Base-by-base conservation (phyloP, 2,329 filamentous ascomycete species). In the Trichoderma gracile region DNA sequence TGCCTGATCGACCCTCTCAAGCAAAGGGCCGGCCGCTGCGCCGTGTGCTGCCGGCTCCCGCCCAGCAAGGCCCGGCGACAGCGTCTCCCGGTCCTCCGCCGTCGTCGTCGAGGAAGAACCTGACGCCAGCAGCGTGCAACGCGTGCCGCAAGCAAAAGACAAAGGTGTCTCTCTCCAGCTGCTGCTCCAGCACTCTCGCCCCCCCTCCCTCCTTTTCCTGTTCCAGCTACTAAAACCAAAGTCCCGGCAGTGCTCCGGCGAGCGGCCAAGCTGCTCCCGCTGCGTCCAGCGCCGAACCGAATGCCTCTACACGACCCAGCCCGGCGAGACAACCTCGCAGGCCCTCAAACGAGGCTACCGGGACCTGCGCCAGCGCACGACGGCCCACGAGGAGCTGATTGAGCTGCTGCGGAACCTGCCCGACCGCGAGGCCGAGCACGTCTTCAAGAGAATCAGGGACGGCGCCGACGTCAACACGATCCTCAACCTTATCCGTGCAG, bases 401-500 rank as follows among this genome's bases (percentile, higher is more conserved):
- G 9, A 59, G 19, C 43, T 59, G 21, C 17, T 59, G 10, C 5
- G 3, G 21, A 49, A 49, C 40, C n/a, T 59, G 1, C 17, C 56
- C 9, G 56, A 59, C 0, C 2, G 15, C 2, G 56, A 59, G 9
- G 43, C 56, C 19, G 19, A 5, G 14, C 19, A 19, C 7, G 56
- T 61, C 47, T 60, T 61, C 43, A 27, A 25, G 9, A 23, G 27
- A 14, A 47, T 65, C 21, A 60, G 63, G 17, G 17, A 21, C 7
- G 63, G 63, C 1, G 43, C 27, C 6, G 57, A 63, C 19, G 47
- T 46, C 1, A 33, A 5, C 5, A 38, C 63, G 15, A 72, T 78
- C 43, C 54, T 77, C 9, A 72, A 71, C 15, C 73, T 74, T 33
- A 68, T 77, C 64, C 70, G 68, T 42, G 70, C 72, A 40, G 75